Conservation (phyloP, 805 yeast species). For the Candida parachauliodes region DNA sequence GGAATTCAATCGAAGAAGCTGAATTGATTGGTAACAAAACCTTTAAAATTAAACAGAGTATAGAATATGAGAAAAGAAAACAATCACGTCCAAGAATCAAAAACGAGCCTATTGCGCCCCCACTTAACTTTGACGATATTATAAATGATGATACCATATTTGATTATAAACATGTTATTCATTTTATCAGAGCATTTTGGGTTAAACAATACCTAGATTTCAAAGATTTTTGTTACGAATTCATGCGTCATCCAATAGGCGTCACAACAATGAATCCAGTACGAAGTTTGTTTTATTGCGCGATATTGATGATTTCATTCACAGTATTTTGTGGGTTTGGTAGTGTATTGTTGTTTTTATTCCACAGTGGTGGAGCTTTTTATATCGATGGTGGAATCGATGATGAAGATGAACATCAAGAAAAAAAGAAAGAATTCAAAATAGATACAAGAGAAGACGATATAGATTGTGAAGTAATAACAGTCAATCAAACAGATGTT, state of each 20-base stretch:
- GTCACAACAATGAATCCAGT: conserved; percentile 46
- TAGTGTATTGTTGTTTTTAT: conserved; percentile 9
- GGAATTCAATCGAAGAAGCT: conserved; percentile 81
- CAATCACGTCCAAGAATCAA: conserved; percentile 39
- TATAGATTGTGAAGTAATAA: background rate
- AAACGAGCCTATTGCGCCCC: conserved; percentile 44
- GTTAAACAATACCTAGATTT: conserved; percentile 21
- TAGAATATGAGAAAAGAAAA: conserved; percentile 47
- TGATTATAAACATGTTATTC: conserved; percentile 13
- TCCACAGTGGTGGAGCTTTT: conserved; percentile 6
- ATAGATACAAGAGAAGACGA: background rate
- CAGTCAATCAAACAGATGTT: background rate
- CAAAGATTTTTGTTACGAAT: conserved; percentile 32
- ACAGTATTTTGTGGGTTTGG: conserved; percentile 42
- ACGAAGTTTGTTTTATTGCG: conserved; percentile 47
- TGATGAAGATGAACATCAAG: conserved; percentile 2
- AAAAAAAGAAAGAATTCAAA: background rate
- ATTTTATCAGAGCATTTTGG: conserved; percentile 18
- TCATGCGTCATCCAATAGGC: conserved; percentile 42
- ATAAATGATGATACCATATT: conserved; percentile 19
- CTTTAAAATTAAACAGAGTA: conserved; percentile 49
- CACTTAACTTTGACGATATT: conserved; percentile 35
- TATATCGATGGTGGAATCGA: background rate
- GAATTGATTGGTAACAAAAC: conserved; percentile 79
- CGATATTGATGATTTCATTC: conserved; percentile 36